Evolutionary conservation across 805 yeast species (phyloP).

Genomic region (Ogataea nonfermentans): DNA sequence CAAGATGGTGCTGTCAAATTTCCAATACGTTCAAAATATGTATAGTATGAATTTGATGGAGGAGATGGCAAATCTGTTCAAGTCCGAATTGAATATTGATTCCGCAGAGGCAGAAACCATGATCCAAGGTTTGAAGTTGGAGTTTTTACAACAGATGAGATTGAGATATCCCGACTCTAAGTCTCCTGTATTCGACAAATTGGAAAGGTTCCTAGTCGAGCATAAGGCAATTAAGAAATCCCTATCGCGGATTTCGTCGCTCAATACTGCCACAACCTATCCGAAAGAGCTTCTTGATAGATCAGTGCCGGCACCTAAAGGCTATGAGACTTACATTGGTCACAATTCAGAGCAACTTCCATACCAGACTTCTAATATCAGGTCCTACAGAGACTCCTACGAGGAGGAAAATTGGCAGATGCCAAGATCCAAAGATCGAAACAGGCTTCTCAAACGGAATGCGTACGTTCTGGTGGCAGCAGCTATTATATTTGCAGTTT

Average conservation of each 20-base stretch:
- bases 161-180: background rate
- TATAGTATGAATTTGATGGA: background rate
- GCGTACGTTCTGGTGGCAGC: constrained; percentile 1
- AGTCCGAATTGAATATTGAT: background rate
- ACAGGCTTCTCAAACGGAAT: constrained; percentile 3
- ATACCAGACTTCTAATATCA: background rate
- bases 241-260: background rate
- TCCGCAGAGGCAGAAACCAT: background rate
- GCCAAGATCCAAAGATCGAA: constrained; percentile 3
- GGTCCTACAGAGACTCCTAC: background rate
- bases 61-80: background rate
- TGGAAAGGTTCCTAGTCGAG: background rate
- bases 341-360: background rate
- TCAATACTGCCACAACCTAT: background rate
- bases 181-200: background rate
- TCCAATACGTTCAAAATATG: constrained; percentile 6
- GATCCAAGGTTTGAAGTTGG: background rate
- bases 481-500: constrained; percentile 1
- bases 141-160: background rate
- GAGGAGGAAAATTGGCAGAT: constrained; percentile 5
- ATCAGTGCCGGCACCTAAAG: background rate
- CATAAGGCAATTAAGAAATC: background rate
- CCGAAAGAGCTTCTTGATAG: background rate
- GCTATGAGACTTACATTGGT: constrained; percentile 1
- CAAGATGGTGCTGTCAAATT: constrained; percentile 5